Conservation (phyloP, 805 yeast species). For the Brettanomyces nanus region DNA sequence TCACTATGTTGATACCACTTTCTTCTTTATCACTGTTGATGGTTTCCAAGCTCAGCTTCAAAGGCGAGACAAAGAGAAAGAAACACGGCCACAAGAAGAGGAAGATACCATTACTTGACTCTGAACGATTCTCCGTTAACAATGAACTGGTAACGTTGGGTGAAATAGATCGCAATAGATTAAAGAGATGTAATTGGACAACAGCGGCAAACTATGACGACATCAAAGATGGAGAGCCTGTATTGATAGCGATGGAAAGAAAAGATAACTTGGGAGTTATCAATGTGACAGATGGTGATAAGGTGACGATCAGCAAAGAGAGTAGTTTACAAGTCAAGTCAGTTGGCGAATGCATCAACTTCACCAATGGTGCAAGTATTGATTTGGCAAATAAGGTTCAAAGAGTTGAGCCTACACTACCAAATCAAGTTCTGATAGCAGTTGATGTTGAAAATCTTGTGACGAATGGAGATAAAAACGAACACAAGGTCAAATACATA, state of each 20-base stretch:
- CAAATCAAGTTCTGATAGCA: constrained; percentile 21
- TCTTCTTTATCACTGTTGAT: constrained; percentile 8
- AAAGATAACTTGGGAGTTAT: constrained; percentile 12
- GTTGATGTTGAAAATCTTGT: constrained; percentile 13
- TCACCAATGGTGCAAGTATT: neutral
- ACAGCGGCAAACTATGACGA: constrained; percentile 14
- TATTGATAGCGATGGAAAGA: constrained; percentile 12
- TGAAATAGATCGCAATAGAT: constrained; percentile 11
- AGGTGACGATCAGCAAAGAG: constrained; percentile 8
- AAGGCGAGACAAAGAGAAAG: constrained; percentile 20
- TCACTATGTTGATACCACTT: neutral
- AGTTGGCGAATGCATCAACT: neutral
- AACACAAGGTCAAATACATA: neutral
- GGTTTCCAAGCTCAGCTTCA: constrained; percentile 27
- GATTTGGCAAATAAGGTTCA: neutral
- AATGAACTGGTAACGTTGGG: constrained; percentile 11
- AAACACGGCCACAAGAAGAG: constrained; percentile 9
- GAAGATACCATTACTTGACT: constrained; percentile 4
- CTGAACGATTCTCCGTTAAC: constrained; percentile 17
- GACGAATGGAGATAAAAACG: neutral
- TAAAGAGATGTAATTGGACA: constrained; percentile 24
- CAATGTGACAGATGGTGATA: constrained; percentile 8
- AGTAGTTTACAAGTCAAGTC: constrained; percentile 1
- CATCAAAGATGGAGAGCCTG: constrained; percentile 17
- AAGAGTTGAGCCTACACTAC: constrained; percentile 19